Percentiles rank a stretch among this genome's conserved stretches.
Evolutionary conservation across 2,329 filamentous ascomycete species (phyloP).

Genomic region (Pestalotiopsis sp.): DNA sequence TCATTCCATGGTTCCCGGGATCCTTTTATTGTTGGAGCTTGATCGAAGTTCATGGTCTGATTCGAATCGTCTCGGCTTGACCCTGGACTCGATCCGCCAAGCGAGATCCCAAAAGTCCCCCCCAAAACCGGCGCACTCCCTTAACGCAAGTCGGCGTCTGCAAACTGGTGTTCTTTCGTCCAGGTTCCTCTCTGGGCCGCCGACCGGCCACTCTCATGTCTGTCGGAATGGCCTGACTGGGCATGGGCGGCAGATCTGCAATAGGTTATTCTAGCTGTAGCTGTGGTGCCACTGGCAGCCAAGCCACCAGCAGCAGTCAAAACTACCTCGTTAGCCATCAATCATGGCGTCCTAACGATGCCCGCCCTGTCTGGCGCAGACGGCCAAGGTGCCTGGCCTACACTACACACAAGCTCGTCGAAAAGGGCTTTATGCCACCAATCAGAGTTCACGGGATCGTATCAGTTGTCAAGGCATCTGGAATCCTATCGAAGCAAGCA

Average conservation of each 20-base stretch:
- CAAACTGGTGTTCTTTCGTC: not conserved
- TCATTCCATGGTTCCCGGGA: not conserved
- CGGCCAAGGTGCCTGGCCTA: not conserved
- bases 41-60: not conserved
- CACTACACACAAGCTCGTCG: not conserved
- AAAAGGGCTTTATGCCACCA: not conserved
- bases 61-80: not conserved
- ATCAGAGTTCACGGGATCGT: not conserved
- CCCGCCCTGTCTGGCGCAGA: not conserved
- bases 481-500: not conserved
- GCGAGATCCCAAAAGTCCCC: not conserved
- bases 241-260: not conserved
- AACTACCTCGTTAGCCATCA: not conserved
- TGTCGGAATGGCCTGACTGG: slow-evolving; percentile 3
- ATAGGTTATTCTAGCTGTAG: not conserved
- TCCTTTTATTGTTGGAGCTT: not conserved
- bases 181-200: not conserved
- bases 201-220: not conserved
- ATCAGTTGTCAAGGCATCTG: not conserved
- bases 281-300: not conserved
- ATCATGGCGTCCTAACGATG: not conserved
- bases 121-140: not conserved
- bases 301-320: not conserved
- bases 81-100: not conserved
- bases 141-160: not conserved